Percentiles rank a stretch among this genome's conserved stretches.
These are phyloP conservation scores for Pyrus pyrifolia DNA, from an alignment of 306 rosid genomes.

Conservation along the genomic window DNA sequence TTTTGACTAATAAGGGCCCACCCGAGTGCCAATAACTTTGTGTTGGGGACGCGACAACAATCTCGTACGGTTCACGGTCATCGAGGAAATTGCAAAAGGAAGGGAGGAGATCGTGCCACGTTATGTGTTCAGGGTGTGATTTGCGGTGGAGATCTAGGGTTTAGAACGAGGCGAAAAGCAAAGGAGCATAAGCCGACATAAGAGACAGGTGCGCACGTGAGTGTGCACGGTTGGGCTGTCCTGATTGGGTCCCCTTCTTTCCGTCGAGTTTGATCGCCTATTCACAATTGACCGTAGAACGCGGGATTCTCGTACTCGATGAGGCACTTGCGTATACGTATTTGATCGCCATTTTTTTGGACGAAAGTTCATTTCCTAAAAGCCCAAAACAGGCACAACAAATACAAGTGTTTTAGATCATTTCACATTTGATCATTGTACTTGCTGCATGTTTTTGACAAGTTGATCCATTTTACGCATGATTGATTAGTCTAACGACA, in stretches of 20 bases:
- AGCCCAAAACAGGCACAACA: too few species aligned
- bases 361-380: too few species aligned
- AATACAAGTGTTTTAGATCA: too few species aligned
- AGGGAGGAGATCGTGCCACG: not conserved
- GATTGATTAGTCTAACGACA: too few species aligned
- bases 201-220: constrained; percentile 22
- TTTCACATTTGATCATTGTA: too few species aligned
- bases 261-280: constrained; percentile 1
- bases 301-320: constrained; percentile 19
- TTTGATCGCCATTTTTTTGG: too few species aligned
- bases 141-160: not conserved
- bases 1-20: not conserved
- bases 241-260: not conserved
- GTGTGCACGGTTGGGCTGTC: constrained; percentile 8
- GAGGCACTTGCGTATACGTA: too few species aligned
- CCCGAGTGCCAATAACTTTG: not conserved
- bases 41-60: not conserved
- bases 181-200: not conserved
- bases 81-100: not conserved
- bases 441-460: too few species aligned
- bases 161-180: not conserved
- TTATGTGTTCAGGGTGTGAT: not conserved
- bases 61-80: not conserved
- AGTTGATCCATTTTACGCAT: too few species aligned
- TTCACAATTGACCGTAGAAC: constrained; percentile 11